Evolutionary conservation across 352 stramenopile genomes (phyloP).

Genomic region (Bremia lactucae): DNA sequence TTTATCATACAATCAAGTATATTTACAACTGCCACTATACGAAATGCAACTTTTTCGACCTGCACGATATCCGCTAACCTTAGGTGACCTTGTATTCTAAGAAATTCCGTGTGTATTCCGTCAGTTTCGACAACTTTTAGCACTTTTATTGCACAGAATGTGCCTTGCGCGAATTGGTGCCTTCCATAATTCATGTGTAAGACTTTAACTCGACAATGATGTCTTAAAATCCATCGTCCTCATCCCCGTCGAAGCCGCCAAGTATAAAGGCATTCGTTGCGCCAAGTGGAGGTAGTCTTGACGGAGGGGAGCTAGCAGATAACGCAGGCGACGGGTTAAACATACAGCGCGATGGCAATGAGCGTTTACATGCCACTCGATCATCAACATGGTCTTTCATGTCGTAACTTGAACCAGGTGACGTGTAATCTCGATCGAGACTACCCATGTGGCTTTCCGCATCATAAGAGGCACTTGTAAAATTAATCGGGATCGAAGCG

Average conservation of each 20-base stretch:
- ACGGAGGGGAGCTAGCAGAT: slow-evolving; percentile 58
- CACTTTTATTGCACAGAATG: no score
- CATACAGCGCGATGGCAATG: slow-evolving; percentile 28
- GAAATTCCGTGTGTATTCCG: no score
- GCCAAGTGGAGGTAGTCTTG: slow-evolving; percentile 43
- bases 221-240: slow-evolving; percentile 46
- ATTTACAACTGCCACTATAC: no score
- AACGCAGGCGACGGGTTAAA: slow-evolving; percentile 60
- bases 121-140: no score
- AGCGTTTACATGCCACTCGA: slow-evolving; percentile 19
- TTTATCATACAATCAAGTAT: no score
- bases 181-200: no score
- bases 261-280: slow-evolving; percentile 42
- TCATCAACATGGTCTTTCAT: slow-evolving; percentile 35
- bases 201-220: no score
- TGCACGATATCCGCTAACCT: no score
- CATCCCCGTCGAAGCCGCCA: slow-evolving; percentile 50
- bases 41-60: no score
- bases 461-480: slow-evolving; percentile 20
- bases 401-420: slow-evolving; percentile 40
- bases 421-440: slow-evolving; percentile 41
- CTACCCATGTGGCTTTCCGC: slow-evolving; percentile 47
- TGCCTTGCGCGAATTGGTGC: no score
- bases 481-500: slow-evolving; percentile 9
- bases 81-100: no score